phyloP scores from a whole-genome alignment of 1,284 basidiomycete genomes.

The Wolfiporia cocos region DNA sequence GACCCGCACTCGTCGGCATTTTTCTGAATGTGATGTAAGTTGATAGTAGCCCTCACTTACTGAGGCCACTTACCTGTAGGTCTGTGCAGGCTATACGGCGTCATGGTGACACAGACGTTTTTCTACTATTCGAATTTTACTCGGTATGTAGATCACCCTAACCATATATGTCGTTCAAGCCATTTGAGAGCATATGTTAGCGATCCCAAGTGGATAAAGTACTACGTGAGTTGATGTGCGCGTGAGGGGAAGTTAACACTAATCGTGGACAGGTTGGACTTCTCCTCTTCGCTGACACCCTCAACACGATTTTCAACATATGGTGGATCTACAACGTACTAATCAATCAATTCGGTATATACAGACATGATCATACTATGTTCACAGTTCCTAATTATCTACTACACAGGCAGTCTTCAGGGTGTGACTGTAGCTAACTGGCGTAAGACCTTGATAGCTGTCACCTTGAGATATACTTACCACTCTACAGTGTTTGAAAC shows the following conservation, averaged over 20 bases:
- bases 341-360: slow-evolving; percentile 3
- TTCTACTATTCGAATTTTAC: slow-evolving; percentile 4
- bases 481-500: too few species aligned
- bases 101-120: slow-evolving; percentile 7
- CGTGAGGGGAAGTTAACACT: not conserved
- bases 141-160: not conserved
- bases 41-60: not conserved
- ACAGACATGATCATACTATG: not conserved
- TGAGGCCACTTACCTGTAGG: not conserved
- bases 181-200: not conserved
- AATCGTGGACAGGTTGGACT: not conserved
- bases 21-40: slow-evolving; percentile 4
- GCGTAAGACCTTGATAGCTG: too few species aligned
- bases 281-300: slow-evolving; percentile 4
- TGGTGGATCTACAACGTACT: slow-evolving; percentile 3
- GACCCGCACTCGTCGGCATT: slow-evolving; percentile 3
- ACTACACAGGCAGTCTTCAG: not conserved
- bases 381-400: not conserved
- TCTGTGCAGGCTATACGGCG: slow-evolving; percentile 4
- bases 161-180: not conserved
- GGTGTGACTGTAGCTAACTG: not conserved
- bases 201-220: slow-evolving; percentile 5
- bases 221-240: slow-evolving; percentile 1
- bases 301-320: slow-evolving; percentile 4
- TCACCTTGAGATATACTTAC: too few species aligned